phyloP scores from a whole-genome alignment of 2,329 filamentous ascomycete species.

The Plenodomus tracheiphilus region DNA sequence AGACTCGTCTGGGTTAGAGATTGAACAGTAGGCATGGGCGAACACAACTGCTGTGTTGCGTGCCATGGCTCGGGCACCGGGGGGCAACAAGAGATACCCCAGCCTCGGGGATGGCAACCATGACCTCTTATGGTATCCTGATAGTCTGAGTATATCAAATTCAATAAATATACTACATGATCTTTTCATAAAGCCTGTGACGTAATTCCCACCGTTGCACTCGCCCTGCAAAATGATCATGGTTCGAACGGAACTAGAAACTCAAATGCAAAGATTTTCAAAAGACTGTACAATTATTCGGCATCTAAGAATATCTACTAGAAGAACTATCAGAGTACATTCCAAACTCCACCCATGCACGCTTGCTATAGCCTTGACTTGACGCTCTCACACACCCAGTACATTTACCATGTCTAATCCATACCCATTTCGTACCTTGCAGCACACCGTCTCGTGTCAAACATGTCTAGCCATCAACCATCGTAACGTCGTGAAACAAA shows the following conservation, averaged over 20 bases:
- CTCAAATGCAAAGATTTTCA: no score
- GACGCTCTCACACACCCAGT: background rate
- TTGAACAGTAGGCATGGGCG: background rate
- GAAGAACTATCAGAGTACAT: background rate
- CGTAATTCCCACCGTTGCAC: background rate
- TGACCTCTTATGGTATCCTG: background rate
- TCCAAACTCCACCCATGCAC: background rate
- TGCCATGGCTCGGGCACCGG: background rate
- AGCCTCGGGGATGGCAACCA: background rate
- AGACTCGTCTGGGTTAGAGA: slow-evolving; percentile 39
- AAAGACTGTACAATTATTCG: background rate
- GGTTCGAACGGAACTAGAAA: background rate
- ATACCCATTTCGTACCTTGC: background rate
- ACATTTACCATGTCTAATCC: no score
- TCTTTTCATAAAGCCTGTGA: background rate
- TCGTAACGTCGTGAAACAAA: background rate
- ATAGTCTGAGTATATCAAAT: background rate
- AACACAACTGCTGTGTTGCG: background rate
- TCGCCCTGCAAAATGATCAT: no score
- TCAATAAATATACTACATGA: background rate
- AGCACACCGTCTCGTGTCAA: background rate
- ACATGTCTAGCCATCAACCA: background rate
- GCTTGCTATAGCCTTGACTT: background rate
- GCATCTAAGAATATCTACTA: background rate
- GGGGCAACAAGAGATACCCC: background rate